These are phyloP conservation scores for Clarireedia paspali DNA, from an alignment of 2,329 filamentous ascomycete genomes.

Conservation along the genomic window DNA sequence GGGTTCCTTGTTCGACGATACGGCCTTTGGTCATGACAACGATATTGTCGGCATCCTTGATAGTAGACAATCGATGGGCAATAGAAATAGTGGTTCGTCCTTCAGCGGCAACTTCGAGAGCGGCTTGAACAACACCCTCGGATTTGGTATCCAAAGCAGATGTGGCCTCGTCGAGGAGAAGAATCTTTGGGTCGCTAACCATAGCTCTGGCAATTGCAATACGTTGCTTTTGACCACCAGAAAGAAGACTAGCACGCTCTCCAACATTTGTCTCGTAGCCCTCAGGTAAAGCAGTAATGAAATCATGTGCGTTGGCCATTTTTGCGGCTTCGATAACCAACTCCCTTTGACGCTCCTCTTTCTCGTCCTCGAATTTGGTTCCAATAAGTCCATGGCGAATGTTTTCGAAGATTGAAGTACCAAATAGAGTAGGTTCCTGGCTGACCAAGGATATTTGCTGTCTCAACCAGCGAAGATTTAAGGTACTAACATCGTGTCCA, in stretches of 20 bases:
- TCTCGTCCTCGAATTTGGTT: slow-evolving; percentile 62
- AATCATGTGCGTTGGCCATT: slow-evolving; percentile 92
- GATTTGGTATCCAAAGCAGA: slow-evolving; percentile 90
- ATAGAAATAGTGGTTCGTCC: slow-evolving; percentile 94
- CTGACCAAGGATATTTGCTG: slow-evolving; percentile 89
- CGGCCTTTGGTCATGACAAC: slow-evolving; percentile 80
- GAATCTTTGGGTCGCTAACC: slow-evolving; percentile 83
- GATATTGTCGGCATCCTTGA: slow-evolving; percentile 91
- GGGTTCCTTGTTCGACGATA: slow-evolving; percentile 90
- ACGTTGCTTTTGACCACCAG: slow-evolving; percentile 93
- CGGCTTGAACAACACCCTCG: slow-evolving; percentile 89
- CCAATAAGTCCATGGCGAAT: slow-evolving; percentile 88
- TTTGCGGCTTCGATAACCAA: slow-evolving; percentile 74
- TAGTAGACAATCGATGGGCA: slow-evolving; percentile 89
- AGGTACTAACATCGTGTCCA: slow-evolving; percentile 67
- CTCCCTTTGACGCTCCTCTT: slow-evolving; percentile 59
- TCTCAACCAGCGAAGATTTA: slow-evolving; percentile 86
- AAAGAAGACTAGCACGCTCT: slow-evolving; percentile 84
- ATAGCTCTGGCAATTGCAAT: slow-evolving; percentile 90
- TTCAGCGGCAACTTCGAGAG: slow-evolving; percentile 75
- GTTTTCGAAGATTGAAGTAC: slow-evolving; percentile 81
- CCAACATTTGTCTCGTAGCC: slow-evolving; percentile 94
- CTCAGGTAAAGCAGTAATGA: slow-evolving; percentile 73
- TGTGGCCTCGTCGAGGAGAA: slow-evolving; percentile 91
- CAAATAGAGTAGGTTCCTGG: slow-evolving; percentile 88